Evolutionary conservation across 257 asterid species (phyloP).

Genomic region (Nyctanthes arbortristis): DNA sequence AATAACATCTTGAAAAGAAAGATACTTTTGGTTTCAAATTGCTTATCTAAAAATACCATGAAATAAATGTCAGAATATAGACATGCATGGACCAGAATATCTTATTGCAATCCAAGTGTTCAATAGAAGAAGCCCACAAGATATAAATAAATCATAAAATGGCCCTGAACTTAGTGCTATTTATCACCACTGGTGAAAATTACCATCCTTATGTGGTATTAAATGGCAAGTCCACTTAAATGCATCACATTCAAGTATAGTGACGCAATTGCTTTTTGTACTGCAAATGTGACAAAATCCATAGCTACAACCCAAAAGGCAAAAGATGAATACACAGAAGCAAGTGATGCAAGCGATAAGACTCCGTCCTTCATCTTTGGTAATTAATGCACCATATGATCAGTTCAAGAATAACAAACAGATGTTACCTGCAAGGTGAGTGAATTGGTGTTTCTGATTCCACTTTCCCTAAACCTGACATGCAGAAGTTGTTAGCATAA

Average conservation of each 20-base stretch:
- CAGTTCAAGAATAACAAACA: conserved; percentile 5
- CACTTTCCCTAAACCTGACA: conserved; percentile 81
- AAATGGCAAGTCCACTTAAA: too few species aligned
- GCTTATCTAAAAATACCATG: neutral
- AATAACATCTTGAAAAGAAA: neutral
- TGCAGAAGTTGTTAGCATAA: conserved; percentile 23
- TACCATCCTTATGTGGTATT: too few species aligned
- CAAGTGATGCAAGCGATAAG: conserved; percentile 9
- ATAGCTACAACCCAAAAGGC: conserved; percentile 3
- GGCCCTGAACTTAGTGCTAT: too few species aligned
- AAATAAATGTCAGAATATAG: conserved; percentile 10
- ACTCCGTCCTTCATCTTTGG: conserved; percentile 2
- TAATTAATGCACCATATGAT: conserved; percentile 16
- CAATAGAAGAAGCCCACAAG: neutral
- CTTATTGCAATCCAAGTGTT: neutral
- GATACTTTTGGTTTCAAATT: neutral
- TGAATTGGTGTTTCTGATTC: conserved; percentile 66
- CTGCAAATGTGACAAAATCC: neutral
- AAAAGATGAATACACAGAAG: conserved; percentile 6
- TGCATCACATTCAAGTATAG: too few species aligned
- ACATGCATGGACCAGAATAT: neutral
- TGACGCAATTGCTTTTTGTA: conserved; percentile 4
- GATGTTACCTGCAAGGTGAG: conserved; percentile 70
- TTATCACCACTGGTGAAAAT: too few species aligned
- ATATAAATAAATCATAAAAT: neutral